A percentile compares a stretch with the other conserved stretches of the same genome.
Conservation (phyloP, 192 early-diverging fungal genomes). For the Umbelopsis vinacea region DNA sequence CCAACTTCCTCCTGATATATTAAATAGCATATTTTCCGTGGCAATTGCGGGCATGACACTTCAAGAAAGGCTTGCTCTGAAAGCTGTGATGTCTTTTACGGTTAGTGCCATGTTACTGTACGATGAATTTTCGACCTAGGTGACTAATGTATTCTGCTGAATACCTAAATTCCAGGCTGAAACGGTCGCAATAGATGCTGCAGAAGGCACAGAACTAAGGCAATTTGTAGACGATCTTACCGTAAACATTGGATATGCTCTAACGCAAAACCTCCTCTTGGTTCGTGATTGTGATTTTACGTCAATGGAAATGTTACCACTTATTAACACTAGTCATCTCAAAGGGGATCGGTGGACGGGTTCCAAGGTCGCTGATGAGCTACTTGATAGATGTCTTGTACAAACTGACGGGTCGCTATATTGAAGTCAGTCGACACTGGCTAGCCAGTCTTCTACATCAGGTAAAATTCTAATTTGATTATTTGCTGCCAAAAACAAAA, state of each 20-base stretch:
- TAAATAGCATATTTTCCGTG: slow-evolving; percentile 49
- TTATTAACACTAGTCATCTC: neutral
- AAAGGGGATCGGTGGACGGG: slow-evolving; percentile 55
- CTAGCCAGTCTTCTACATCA: slow-evolving; percentile 46
- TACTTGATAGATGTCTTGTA: slow-evolving; percentile 59
- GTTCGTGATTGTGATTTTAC: slow-evolving; percentile 30
- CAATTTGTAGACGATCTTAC: slow-evolving; percentile 45
- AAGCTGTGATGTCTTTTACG: slow-evolving; percentile 54
- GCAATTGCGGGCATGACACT: slow-evolving; percentile 52
- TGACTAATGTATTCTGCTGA: neutral
- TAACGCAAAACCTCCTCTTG: slow-evolving; percentile 47
- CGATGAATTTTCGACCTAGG: neutral
- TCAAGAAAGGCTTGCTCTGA: slow-evolving; percentile 59
- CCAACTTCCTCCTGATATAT: slow-evolving; percentile 47
- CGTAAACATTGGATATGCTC: slow-evolving; percentile 44
- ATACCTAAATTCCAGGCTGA: slow-evolving; percentile 40
- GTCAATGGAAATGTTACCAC: neutral
- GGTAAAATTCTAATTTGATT: slow-evolving; percentile 24
- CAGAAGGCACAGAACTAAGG: slow-evolving; percentile 34
- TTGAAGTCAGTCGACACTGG: slow-evolving; percentile 49
- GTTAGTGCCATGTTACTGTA: slow-evolving; percentile 28
- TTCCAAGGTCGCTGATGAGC: slow-evolving; percentile 54
- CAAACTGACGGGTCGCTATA: slow-evolving; percentile 45
- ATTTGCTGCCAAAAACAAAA: neutral
- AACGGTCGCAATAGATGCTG: slow-evolving; percentile 49